A percentile compares a stretch with the other conserved stretches of the same genome.
phyloP scores from a whole-genome alignment of 371 early-diverging fungal genomes.

The Actinomortierella wolfii region DNA sequence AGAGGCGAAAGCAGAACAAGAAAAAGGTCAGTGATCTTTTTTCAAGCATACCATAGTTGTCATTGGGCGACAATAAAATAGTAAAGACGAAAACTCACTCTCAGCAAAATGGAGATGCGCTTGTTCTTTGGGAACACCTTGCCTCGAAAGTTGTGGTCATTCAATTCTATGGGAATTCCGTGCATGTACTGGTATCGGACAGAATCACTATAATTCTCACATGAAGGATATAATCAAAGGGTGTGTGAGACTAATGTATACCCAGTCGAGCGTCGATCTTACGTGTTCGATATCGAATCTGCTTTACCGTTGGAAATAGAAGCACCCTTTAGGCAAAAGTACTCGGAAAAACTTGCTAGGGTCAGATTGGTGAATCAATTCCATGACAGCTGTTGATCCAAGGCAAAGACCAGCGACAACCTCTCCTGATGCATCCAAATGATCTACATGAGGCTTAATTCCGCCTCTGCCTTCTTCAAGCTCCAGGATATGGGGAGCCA shows the following conservation, averaged over 20 bases:
- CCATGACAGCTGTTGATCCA: slow-evolving; percentile 55
- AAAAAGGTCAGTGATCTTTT: no score
- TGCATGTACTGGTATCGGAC: slow-evolving; percentile 58
- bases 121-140: slow-evolving; percentile 40
- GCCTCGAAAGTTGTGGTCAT: slow-evolving; percentile 47
- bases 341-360: slow-evolving; percentile 48
- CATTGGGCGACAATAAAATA: no score
- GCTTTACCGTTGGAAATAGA: slow-evolving; percentile 56
- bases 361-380: slow-evolving; percentile 49
- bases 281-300: neutral
- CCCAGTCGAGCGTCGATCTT: no score
- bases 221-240: neutral
- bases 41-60: no score
- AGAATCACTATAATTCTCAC: slow-evolving; percentile 21
- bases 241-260: no score
- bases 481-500: slow-evolving; percentile 49
- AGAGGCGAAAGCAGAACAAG: no score
- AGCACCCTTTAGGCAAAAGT: slow-evolving; percentile 50
- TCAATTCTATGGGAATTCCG: slow-evolving; percentile 49
- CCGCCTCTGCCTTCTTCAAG: slow-evolving; percentile 50
- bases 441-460: slow-evolving; percentile 65
- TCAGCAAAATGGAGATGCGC: slow-evolving; percentile 53
- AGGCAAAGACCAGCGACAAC: slow-evolving; percentile 62
- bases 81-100: slow-evolving; percentile 38
- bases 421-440: slow-evolving; percentile 58